These are phyloP conservation scores for Coelastrella sp. DNA, from an alignment of 139 green algal species.

Conservation along the genomic window DNA sequence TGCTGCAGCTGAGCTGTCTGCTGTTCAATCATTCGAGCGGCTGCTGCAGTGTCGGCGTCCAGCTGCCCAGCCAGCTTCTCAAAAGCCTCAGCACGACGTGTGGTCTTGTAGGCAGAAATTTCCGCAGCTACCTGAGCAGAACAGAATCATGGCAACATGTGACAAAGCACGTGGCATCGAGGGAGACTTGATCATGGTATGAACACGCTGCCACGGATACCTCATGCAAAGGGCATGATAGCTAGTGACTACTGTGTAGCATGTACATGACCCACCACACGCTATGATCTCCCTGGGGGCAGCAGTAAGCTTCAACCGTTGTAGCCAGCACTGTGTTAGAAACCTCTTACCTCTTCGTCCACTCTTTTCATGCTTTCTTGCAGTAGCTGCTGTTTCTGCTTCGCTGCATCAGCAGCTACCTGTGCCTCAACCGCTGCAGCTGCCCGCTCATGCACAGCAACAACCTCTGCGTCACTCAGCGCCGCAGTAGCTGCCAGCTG, in stretches of 20 bases:
- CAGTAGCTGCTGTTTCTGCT: conserved; percentile 39
- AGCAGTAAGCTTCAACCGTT: no score
- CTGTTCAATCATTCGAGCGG: conserved; percentile 7
- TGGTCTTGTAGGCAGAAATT: conserved; percentile 22
- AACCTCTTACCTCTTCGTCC: conserved; percentile 20
- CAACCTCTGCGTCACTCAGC: conserved; percentile 42
- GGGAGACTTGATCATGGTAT: no score
- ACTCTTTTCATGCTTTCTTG: conserved; percentile 7
- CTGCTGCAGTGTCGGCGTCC: background rate
- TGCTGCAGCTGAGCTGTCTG: conserved; percentile 40
- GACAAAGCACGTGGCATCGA: no score
- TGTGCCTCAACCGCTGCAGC: conserved; percentile 34
- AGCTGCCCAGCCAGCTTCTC: conserved; percentile 18
- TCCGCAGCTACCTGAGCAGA: conserved; percentile 39
- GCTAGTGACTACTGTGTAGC: no score
- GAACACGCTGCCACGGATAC: no score
- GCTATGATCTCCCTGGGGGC: no score
- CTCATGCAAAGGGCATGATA: no score
- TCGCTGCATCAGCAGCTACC: conserved; percentile 39
- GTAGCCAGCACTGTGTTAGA: background rate
- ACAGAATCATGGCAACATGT: no score
- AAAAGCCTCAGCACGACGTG: background rate
- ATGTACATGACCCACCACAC: no score
- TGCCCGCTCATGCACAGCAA: conserved; percentile 33
- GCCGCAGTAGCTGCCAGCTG: background rate